A percentile compares a stretch with the other conserved stretches of the same genome.
phyloP scores from a whole-genome alignment of 2,329 filamentous ascomycete species.

The Penicillium sp. region DNA sequence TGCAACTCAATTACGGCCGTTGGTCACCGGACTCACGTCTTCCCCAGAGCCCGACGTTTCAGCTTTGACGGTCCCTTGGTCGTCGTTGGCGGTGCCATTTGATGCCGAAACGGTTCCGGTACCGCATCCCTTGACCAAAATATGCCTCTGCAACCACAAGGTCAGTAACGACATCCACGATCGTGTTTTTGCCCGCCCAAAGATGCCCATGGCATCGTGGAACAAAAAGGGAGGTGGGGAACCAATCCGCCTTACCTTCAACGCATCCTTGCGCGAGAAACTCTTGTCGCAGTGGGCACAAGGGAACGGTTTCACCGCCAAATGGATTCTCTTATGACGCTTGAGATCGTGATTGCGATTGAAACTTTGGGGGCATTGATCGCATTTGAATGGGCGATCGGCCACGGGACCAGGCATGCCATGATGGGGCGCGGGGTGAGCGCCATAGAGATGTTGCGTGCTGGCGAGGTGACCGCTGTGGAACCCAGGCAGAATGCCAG shows the following conservation, averaged over 20 bases:
- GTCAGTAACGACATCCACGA: not conserved
- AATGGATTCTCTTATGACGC: slow-evolving; percentile 88
- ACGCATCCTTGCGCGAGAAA: slow-evolving; percentile 90
- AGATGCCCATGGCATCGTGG: too few relatives aligned
- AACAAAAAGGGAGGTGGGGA: too few relatives aligned
- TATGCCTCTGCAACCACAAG: slow-evolving; percentile 49
- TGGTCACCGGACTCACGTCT: slow-evolving; percentile 17
- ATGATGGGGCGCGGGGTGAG: slow-evolving; percentile 50
- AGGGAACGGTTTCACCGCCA: slow-evolving; percentile 92
- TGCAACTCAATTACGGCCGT: slow-evolving; percentile 11
- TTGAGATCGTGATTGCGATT: slow-evolving; percentile 96
- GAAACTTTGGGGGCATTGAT: slow-evolving; percentile 86
- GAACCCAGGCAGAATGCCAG: slow-evolving; percentile 53
- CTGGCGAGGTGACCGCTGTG: slow-evolving; percentile 56
- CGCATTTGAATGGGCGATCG: slow-evolving; percentile 90
- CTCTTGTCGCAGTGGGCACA: slow-evolving; percentile 91
- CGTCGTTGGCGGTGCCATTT: slow-evolving; percentile 5
- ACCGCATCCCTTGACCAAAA: slow-evolving; percentile 62
- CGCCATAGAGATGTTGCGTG: slow-evolving; percentile 56
- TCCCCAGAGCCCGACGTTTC: slow-evolving; percentile 15
- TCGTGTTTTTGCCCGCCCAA: not conserved
- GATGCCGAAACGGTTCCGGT: slow-evolving; percentile 37
- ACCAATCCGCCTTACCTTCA: slow-evolving; percentile 65
- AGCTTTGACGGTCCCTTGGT: slow-evolving; percentile 10
- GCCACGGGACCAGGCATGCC: slow-evolving; percentile 52